Base-by-base conservation (phyloP, 1,284 basidiomycete genomes). In the Moesziomyces sp. region DNA sequence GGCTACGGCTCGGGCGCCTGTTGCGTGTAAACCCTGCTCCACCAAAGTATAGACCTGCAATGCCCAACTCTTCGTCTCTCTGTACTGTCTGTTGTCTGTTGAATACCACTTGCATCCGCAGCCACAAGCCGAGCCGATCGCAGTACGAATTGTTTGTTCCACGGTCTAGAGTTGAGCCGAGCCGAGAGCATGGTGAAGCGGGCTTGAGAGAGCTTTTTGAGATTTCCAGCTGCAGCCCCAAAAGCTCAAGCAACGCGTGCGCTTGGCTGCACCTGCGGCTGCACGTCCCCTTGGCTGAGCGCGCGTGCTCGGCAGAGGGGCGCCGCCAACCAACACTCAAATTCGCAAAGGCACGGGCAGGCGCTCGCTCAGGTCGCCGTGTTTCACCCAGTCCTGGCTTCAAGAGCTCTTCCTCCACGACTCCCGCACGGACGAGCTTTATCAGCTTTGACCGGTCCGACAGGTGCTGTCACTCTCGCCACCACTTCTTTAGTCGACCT, bases 1-100 rank as follows among this genome's bases (percentile, higher is more conserved):
- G 70, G 64, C 3, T 68, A 67, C 30, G 64, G 60, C 16, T 50
- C 56, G 4, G 70, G 70, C 5, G 55, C 70, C 14, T 73, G 70
- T 42, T 73, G 70, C 55, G 60, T 68, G 6, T 73, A 68, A 56
- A 46, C 23, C 23, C 14, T 3, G 14, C 5, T 1, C 8, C 7
- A n/a, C 16, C 24, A 9, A 16, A 30, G 2, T 23, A 7, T 42
- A 42, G 26, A 28, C 35, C 18, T 40, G 38, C 38, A 40, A 40
- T 34, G 30, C 38, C 14, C 38, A 16, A 16, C 38, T 18, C 38
- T 40, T 40, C 38, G 3, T 16, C 38, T 18, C 16, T n/a, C 18
- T 16, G 11, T 16, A 40, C 7, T 16, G 14, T n/a, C 16, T 18
- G 6, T 16, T 40, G 38, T 3, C 21, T 21, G 21, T 21, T 1